Conservation (phyloP, 441 rosid genomes). For the Erodium texanum region DNA sequence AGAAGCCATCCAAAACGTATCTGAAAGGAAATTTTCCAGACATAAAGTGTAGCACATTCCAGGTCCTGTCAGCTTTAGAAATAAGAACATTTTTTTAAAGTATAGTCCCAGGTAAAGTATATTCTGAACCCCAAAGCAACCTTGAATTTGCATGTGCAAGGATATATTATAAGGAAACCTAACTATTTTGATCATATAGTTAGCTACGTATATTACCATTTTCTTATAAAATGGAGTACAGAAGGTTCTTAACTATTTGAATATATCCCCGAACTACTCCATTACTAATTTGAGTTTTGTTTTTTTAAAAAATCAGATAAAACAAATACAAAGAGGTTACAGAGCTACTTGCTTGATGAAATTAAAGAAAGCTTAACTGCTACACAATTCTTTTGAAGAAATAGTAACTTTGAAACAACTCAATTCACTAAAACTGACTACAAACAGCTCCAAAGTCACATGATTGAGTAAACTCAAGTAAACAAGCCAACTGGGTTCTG, state of each 20-base stretch:
- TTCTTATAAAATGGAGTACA: background rate
- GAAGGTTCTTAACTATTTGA: background rate
- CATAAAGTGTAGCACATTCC: too few species aligned
- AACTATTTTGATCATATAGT: background rate
- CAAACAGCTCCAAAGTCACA: slow-evolving; percentile 6
- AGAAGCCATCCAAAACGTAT: too few species aligned
- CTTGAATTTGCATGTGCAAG: background rate
- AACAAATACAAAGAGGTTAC: background rate
- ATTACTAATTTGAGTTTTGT: background rate
- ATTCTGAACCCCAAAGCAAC: slow-evolving; percentile 1
- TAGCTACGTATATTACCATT: background rate
- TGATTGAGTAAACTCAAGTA: background rate
- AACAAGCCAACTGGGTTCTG: background rate
- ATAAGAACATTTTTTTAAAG: too few species aligned
- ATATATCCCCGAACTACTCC: background rate
- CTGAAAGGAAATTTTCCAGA: too few species aligned
- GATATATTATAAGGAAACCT: slow-evolving; percentile 3
- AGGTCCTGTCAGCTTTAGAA: too few species aligned
- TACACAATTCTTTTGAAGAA: background rate
- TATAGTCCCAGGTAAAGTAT: background rate
- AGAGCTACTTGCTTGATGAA: background rate
- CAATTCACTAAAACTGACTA: background rate
- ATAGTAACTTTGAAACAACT: background rate
- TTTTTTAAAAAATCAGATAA: too few species aligned
- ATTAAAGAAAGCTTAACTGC: background rate